Conservation (phyloP, 495 filamentous ascomycete genomes). For the Pseudotulostoma volvatum region DNA sequence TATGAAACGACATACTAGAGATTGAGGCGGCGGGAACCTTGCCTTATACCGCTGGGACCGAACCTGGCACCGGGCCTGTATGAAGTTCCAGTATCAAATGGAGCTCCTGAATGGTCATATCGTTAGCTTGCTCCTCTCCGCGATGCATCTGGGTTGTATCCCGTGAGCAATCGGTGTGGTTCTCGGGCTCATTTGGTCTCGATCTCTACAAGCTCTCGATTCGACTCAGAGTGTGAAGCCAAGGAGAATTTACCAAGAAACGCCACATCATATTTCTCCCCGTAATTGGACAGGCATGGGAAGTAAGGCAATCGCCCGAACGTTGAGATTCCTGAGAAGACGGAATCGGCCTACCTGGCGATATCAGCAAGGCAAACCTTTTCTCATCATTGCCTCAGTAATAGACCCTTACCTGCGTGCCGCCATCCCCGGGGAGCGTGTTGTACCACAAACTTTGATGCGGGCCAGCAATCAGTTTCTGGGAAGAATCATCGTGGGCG, state of each 20-base stretch:
- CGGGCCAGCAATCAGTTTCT: conserved; percentile 40
- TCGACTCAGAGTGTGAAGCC: background rate
- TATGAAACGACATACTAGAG: conserved; percentile 37
- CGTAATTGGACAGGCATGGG: conserved; percentile 56
- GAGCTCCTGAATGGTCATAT: conserved; percentile 32
- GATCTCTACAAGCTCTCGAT: too few species aligned
- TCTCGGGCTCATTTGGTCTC: background rate
- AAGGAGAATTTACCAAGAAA: conserved; percentile 41
- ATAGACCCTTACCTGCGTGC: conserved; percentile 44
- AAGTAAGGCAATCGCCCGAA: conserved; percentile 66
- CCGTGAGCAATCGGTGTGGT: too few species aligned
- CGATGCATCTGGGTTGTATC: too few species aligned
- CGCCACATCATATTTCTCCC: conserved; percentile 64
- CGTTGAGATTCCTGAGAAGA: conserved; percentile 56
- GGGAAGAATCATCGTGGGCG: conserved; percentile 37
- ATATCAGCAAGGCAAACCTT: too few species aligned
- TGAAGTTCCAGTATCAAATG: conserved; percentile 52
- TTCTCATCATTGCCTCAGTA: too few species aligned
- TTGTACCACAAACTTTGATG: conserved; percentile 48
- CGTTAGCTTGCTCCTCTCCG: background rate
- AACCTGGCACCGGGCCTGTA: conserved; percentile 75
- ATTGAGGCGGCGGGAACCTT: conserved; percentile 58
- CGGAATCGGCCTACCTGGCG: conserved; percentile 45
- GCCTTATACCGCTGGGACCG: conserved; percentile 64
- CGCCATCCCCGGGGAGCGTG: conserved; percentile 48